phyloP scores from a whole-genome alignment of 495 filamentous ascomycete genomes.

The Xylaria flabelliformis region DNA sequence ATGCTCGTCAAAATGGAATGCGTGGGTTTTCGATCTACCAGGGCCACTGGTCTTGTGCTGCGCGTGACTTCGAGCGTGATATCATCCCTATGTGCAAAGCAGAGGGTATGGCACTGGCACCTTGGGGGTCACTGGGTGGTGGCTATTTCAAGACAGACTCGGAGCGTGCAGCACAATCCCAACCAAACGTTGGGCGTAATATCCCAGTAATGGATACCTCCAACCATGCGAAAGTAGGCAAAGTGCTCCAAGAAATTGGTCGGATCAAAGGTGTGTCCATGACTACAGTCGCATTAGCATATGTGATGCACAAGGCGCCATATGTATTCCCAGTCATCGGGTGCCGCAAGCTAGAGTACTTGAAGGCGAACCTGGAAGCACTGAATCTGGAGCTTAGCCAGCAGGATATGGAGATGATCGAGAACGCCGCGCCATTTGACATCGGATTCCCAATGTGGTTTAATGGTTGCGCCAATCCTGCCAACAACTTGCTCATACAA shows the following conservation, averaged over 20 bases:
- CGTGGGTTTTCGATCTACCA: slow-evolving; percentile 6
- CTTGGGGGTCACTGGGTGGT: background rate
- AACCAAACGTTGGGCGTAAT: background rate
- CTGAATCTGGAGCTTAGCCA: background rate
- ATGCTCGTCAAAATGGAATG: slow-evolving; percentile 11
- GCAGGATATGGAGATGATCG: background rate
- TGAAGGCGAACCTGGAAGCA: background rate
- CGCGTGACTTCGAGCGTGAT: slow-evolving; percentile 5
- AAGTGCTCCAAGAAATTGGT: slow-evolving; percentile 3
- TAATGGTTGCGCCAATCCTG: background rate
- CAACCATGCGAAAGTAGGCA: background rate
- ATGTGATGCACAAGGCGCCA: slow-evolving; percentile 1
- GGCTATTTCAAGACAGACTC: background rate
- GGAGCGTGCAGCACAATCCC: background rate
- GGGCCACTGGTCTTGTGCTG: slow-evolving; percentile 2
- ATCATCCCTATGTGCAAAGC: slow-evolving; percentile 6
- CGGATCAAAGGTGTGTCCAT: background rate
- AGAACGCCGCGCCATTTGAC: background rate
- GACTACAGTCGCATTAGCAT: background rate
- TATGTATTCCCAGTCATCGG: background rate
- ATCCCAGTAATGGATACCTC: slow-evolving; percentile 8
- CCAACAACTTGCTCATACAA: background rate
- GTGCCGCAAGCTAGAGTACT: slow-evolving; percentile 1
- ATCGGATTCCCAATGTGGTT: slow-evolving; percentile 6
- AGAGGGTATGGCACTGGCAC: background rate